Percentiles rank a stretch among this genome's conserved stretches.
Conservation (phyloP, 1,284 basidiomycete genomes). For the Porogramme epimiltina region DNA sequence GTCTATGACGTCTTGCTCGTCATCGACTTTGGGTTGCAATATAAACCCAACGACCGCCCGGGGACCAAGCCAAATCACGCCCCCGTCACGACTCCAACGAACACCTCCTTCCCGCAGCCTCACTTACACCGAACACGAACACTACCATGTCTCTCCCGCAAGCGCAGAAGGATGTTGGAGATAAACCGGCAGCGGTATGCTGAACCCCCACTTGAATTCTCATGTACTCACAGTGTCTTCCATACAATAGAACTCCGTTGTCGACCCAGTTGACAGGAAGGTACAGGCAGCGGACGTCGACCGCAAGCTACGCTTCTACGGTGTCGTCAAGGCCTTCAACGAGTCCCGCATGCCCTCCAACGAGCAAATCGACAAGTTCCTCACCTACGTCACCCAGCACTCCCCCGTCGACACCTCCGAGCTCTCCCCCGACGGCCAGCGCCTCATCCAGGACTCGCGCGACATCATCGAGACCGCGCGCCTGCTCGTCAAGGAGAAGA, state of each 20-base stretch:
- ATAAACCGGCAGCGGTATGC: constrained; percentile 45
- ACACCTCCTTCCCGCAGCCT: background rate
- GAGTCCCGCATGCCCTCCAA: constrained; percentile 82
- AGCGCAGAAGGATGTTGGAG: constrained; percentile 59
- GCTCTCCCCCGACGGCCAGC: constrained; percentile 78
- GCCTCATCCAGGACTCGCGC: constrained; percentile 74
- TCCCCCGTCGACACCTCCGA: constrained; percentile 67
- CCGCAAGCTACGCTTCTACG: constrained; percentile 74
- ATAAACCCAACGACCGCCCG: background rate
- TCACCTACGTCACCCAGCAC: constrained; percentile 68
- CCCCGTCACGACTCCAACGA: constrained; percentile 6
- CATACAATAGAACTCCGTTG: constrained; percentile 47
- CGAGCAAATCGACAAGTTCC: constrained; percentile 73
- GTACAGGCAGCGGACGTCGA: constrained; percentile 62
- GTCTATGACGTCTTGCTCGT: constrained; percentile 18
- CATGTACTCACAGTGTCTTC: background rate
- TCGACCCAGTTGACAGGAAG: constrained; percentile 55
- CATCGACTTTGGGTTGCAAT: constrained; percentile 4
- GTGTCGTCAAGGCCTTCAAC: constrained; percentile 78
- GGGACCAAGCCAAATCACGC: too few species aligned
- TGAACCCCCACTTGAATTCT: background rate
- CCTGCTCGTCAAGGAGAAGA: constrained; percentile 78
- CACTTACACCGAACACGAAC: background rate
- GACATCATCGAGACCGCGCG: constrained; percentile 75
- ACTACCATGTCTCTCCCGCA: constrained; percentile 61